Conservation (phyloP, 495 filamentous ascomycete genomes). For the Xylaria curta region DNA sequence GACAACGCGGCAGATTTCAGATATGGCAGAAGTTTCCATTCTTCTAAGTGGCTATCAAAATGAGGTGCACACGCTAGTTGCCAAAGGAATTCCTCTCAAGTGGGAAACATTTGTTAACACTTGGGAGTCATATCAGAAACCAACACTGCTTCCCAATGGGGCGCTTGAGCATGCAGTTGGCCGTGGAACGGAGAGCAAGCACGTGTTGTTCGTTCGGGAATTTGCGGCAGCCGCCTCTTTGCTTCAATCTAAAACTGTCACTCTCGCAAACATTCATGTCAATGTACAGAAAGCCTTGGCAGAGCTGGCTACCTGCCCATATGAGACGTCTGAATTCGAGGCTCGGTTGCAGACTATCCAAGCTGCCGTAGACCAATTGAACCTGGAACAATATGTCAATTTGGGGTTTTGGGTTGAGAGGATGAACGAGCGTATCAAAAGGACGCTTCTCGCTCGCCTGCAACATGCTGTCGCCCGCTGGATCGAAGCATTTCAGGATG, state of each 20-base stretch:
- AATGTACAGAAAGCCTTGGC: conserved; percentile 80
- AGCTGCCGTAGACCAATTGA: conserved; percentile 89
- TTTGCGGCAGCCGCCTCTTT: conserved; percentile 84
- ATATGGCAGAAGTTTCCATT: conserved; percentile 84
- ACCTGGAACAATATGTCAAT: conserved; percentile 93
- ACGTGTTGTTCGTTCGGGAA: conserved; percentile 94
- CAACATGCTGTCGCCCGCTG: conserved; percentile 81
- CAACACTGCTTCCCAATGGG: conserved; percentile 61
- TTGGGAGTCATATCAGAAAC: conserved; percentile 88
- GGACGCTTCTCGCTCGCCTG: conserved; percentile 75
- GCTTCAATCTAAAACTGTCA: conserved; percentile 83
- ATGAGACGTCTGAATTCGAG: conserved; percentile 76
- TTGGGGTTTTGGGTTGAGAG: conserved; percentile 84
- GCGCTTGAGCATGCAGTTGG: conserved; percentile 62
- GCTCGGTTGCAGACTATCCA: conserved; percentile 84
- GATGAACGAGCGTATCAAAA: conserved; percentile 83
- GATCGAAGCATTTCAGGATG: conserved; percentile 80
- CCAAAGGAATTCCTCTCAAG: conserved; percentile 83
- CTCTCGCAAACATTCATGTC: conserved; percentile 77
- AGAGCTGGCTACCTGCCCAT: conserved; percentile 86
- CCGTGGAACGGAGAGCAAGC: conserved; percentile 79
- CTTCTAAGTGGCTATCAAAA: conserved; percentile 90
- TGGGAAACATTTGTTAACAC: conserved; percentile 99
- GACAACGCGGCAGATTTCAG: conserved; percentile 77
- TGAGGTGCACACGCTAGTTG: conserved; percentile 78